Percentiles rank a stretch among this genome's conserved stretches.
These are phyloP conservation scores for Mycena kentingensis DNA, from an alignment of 768 basidiomycete species.

Conservation along the genomic window DNA sequence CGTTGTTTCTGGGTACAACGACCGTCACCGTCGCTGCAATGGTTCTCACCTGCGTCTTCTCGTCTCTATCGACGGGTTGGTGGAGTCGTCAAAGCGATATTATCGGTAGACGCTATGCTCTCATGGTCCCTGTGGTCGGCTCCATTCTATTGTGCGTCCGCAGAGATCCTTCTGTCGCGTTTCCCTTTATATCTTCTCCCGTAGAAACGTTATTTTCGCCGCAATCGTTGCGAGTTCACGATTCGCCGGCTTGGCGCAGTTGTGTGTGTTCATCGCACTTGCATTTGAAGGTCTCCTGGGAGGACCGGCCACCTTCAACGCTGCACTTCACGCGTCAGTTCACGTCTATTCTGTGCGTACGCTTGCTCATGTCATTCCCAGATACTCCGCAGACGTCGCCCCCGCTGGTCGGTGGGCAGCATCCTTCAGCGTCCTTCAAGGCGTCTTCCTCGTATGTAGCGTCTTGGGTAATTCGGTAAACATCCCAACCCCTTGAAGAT, in stretches of 20 bases:
- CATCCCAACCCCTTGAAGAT: background rate
- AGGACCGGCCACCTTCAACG: constrained; percentile 14
- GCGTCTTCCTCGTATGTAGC: constrained; percentile 11
- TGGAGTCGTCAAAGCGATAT: constrained; percentile 17
- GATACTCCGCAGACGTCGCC: constrained; percentile 19
- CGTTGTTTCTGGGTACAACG: constrained; percentile 1
- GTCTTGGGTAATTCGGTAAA: constrained; percentile 15
- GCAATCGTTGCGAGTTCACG: constrained; percentile 6
- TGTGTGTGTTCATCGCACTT: constrained; percentile 10
- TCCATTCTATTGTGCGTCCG: constrained; percentile 14
- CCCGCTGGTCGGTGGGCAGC: constrained; percentile 21
- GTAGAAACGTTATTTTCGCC: constrained; percentile 14
- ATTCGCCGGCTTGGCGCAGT: constrained; percentile 11
- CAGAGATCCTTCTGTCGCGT: background rate
- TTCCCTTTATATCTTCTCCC: background rate
- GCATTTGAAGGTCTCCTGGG: constrained; percentile 16
- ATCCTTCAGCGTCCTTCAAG: constrained; percentile 17
- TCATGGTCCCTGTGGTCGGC: constrained; percentile 17
- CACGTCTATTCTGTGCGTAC: background rate
- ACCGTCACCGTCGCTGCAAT: constrained; percentile 12
- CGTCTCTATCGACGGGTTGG: constrained; percentile 14
- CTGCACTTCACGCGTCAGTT: constrained; percentile 16
- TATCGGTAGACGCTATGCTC: constrained; percentile 15
- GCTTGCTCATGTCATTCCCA: background rate
- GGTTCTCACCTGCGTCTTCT: constrained; percentile 8